Conservation (phyloP, 108 stramenopile species). For the Mayamaea pseudoterrestris region DNA sequence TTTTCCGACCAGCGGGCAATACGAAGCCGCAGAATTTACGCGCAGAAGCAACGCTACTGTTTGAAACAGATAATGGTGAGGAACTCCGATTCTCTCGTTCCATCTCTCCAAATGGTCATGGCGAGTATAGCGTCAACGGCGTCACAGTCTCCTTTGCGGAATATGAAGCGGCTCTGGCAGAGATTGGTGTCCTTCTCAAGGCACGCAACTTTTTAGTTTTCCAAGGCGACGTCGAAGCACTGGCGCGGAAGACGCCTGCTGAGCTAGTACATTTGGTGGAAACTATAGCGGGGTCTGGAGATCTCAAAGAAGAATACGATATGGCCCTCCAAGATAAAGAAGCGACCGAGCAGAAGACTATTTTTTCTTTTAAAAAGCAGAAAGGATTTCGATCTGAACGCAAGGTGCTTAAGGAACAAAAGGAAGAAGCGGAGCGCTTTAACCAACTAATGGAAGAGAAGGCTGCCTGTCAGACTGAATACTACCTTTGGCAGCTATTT, state of each 20-base stretch:
- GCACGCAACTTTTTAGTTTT: conserved; percentile 99
- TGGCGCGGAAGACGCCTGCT: conserved; percentile 86
- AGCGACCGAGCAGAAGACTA: conserved; percentile 70
- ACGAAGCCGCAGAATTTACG: conserved; percentile 18
- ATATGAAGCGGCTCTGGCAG: conserved; percentile 73
- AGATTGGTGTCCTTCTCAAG: conserved; percentile 94
- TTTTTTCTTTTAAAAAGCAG: conserved; percentile 82
- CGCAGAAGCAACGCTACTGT: conserved; percentile 69
- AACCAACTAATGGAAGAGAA: conserved; percentile 52
- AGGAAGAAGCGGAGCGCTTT: conserved; percentile 86
- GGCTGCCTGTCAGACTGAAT: conserved; percentile 60
- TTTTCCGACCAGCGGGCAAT: conserved; percentile 72
- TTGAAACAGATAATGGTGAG: conserved; percentile 22
- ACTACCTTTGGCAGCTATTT: conserved; percentile 88
- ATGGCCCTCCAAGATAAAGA: conserved; percentile 66
- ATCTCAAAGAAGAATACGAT: conserved; percentile 77
- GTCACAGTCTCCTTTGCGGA: conserved; percentile 58
- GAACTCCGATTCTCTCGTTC: conserved; percentile 68
- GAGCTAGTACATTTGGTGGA: conserved; percentile 93
- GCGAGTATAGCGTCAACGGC: conserved; percentile 82
- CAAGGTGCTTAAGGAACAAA: conserved; percentile 89
- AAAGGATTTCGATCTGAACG: conserved; percentile 83
- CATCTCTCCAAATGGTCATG: conserved; percentile 68
- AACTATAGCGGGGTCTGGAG: conserved; percentile 76
- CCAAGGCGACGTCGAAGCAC: conserved; percentile 96